Percentiles rank a stretch among this genome's conserved stretches.
Conservation (phyloP, 2,329 filamentous ascomycete species). For the Trichoderma hamatum region DNA sequence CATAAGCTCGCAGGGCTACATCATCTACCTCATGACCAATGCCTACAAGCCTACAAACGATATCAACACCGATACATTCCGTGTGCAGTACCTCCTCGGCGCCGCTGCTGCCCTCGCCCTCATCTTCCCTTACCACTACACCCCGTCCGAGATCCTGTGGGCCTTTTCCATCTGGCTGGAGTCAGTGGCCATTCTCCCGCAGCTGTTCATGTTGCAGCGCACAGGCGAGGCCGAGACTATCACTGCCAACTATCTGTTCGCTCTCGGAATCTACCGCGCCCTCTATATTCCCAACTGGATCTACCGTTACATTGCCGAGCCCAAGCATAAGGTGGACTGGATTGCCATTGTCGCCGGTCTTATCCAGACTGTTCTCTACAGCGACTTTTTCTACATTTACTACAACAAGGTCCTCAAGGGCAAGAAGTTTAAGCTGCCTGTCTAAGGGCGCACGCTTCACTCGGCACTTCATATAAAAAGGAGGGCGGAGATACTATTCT, state of each 20-base stretch:
- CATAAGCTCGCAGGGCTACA: conserved; percentile 87
- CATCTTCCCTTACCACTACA: conserved; percentile 84
- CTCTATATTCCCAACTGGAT: conserved; percentile 99
- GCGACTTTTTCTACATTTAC: conserved; percentile 99
- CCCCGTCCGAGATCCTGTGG: conserved; percentile 85
- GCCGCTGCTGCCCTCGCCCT: conserved; percentile 78
- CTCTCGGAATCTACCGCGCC: conserved; percentile 85
- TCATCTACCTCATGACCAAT: conserved; percentile 96
- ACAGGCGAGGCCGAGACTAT: conserved; percentile 99
- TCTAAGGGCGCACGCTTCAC: conserved; percentile 53
- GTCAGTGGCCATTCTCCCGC: conserved; percentile 92
- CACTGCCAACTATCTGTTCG: conserved; percentile 96
- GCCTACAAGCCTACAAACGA: conserved; percentile 98
- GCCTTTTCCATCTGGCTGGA: conserved; percentile 98
- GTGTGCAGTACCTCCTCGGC: conserved; percentile 88
- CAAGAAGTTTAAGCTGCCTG: conserved; percentile 84
- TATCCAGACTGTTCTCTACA: conserved; percentile 92
- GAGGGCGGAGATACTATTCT: too few relatives aligned
- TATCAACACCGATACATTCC: conserved; percentile 95
- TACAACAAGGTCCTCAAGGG: conserved; percentile 94
- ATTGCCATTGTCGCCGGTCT: conserved; percentile 89
- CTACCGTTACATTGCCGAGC: conserved; percentile 80
- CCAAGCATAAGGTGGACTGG: conserved; percentile 72
- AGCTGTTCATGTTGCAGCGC: conserved; percentile 96
- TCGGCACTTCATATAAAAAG: conserved; percentile 17